Conservation (phyloP, 2,329 filamentous ascomycete genomes). For the Hymenoscyphus fructigenus region DNA sequence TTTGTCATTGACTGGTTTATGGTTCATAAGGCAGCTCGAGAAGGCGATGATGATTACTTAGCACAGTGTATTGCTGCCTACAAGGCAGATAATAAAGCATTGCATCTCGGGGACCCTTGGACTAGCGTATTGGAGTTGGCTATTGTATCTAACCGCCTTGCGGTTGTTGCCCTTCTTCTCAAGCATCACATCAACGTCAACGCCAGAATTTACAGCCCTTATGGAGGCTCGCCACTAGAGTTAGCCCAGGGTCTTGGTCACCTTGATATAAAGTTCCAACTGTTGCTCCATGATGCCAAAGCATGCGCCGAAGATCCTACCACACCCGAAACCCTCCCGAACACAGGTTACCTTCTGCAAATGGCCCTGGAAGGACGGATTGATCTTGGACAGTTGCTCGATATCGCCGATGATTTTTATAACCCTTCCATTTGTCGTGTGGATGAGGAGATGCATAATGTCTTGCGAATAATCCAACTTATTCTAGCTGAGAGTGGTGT, state of each 20-base stretch:
- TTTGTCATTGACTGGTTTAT: not conserved
- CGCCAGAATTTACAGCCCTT: not conserved
- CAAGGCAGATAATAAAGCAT: not conserved
- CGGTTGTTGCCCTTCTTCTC: not conserved
- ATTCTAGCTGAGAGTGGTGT: not conserved
- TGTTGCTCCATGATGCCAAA: not conserved
- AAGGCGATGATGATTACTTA: not conserved
- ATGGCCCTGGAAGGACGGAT: not conserved
- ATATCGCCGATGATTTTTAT: too few species aligned
- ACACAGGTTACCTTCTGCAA: not conserved
- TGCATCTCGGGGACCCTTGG: not conserved
- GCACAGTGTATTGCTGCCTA: not conserved
- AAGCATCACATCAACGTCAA: not conserved
- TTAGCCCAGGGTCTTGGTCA: not conserved
- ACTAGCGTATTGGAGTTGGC: not conserved
- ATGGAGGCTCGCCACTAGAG: not conserved
- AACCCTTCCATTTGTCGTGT: too few species aligned
- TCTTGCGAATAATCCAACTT: not conserved
- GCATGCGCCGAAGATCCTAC: not conserved
- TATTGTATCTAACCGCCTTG: not conserved
- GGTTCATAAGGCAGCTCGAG: not conserved
- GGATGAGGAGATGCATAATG: too few species aligned
- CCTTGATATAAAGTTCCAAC: not conserved
- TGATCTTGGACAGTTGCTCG: not conserved
- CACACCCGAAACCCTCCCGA: not conserved